These are phyloP conservation scores for Singerocomus rubriflavus DNA, from an alignment of 1,284 basidiomycete species.

Conservation along the genomic window DNA sequence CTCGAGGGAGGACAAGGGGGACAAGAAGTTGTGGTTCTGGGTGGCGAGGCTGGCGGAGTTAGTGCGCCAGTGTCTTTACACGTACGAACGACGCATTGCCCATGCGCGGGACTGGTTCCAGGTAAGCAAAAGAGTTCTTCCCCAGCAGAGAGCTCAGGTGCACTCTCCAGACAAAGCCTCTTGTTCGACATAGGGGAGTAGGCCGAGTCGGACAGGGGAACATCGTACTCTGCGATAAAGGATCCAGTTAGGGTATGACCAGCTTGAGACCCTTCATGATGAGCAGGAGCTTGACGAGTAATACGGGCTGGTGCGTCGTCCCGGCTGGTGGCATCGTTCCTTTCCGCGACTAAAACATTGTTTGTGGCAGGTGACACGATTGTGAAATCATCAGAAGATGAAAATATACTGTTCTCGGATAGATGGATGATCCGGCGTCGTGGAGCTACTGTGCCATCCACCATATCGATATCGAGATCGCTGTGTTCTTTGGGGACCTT, in stretches of 20 bases:
- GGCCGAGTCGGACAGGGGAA: conserved; percentile 10
- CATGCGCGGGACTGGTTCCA: conserved; percentile 18
- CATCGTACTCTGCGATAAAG: conserved; percentile 19
- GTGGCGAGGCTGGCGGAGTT: conserved; percentile 3
- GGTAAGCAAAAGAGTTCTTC: conserved; percentile 6
- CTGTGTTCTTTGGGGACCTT: background rate
- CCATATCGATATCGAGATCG: conserved; percentile 19
- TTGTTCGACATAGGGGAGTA: conserved; percentile 2
- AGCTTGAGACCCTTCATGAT: background rate
- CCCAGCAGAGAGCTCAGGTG: conserved; percentile 7
- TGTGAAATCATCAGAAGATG: conserved; percentile 30
- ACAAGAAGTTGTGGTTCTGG: background rate
- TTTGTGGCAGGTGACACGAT: conserved; percentile 6
- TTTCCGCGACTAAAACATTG: background rate
- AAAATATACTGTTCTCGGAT: conserved; percentile 30
- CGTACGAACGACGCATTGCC: background rate
- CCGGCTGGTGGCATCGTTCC: background rate
- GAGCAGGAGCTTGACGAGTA: background rate
- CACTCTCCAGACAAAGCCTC: background rate
- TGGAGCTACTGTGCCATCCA: conserved; percentile 2
- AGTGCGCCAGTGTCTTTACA: background rate
- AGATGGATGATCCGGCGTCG: conserved; percentile 21
- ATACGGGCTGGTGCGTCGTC: background rate
- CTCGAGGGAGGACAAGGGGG: conserved; percentile 13
- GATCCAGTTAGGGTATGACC: conserved; percentile 1